Evolutionary conservation across 257 asterid genomes (phyloP), one percentile per base, ranked within the genome.

Genomic region (Nicotiana otophora): DNA sequence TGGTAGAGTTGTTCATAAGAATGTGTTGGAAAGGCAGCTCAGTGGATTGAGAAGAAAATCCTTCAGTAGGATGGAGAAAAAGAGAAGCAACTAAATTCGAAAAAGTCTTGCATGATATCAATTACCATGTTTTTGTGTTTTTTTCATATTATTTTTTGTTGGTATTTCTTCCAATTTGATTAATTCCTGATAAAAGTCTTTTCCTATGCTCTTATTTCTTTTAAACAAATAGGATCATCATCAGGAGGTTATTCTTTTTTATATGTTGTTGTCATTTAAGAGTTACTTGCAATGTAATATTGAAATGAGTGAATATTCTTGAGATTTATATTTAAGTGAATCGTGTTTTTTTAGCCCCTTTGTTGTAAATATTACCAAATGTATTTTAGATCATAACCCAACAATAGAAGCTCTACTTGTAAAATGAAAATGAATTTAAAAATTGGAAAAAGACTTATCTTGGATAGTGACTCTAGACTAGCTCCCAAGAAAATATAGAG

Each of bases 11-110:
- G 85, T 81, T 55, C 53, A 54, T 14, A 84, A 86, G 78, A 87
- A 86, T 60, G 88, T 86, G 61, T 90, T 91, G 93, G 91, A 90
- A 83, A 90, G 82, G 81, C 93, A 90, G 78, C 87, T 90, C 16
- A 66, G 60, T 75, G 90, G 86, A 34, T 48, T 90, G 83, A 83
- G 67, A 36, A 81, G 63, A 14, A 82, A 88, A 65, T 90, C 87
- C 12, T 46, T 4, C 55, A 33, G 77, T 66, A 86, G 87, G 78
- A 57, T 86, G 83, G 86, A 66, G 74, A 88, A 67, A 51, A 23
- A 4, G 17, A 86, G 57, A 36, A 79, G 57, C 79, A 72, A 28
- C 16, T 26, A 62, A 62, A 10, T 62, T 62, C 6, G 34, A 23
- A 62, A 23, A 15, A 23, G 68, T 3, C 57, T 11, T 51, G 57